Evolutionary conservation across 108 stramenopile species (phyloP), one percentile per base, ranked within the genome.

Genomic region (Discostella pseudostelligera): DNA sequence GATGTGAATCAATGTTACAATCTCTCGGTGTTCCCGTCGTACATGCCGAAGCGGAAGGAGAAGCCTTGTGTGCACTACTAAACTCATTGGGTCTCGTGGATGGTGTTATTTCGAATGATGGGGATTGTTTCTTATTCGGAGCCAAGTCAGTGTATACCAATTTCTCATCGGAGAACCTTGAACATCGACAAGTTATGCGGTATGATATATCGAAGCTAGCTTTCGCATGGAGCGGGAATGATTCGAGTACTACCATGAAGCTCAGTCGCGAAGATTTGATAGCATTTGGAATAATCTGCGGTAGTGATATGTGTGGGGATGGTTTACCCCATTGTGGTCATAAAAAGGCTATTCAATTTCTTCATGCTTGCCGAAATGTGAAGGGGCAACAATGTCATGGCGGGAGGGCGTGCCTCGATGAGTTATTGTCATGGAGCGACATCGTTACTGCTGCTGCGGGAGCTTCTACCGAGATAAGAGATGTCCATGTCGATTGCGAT

Each of bases 51-150:
- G 90, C 92, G 22, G 97, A 98, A 67, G 98, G 96, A 4, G 98
- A 99, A 66, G 97, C 97, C 10, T 74, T 96, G 26, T 98, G 97
- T 68, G 95, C 96, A 40, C 67, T 90, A 32, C 71, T 95, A 29
- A 92, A 92, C 59, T 57, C 67, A 8, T 49, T 54, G 53, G 92
- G 90, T 0, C 55, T 97, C 37, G 96, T 97, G 9, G 96, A 98
- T 62, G 98, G 96, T 12, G 90, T 97, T 20, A 84, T 99, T 19
- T 95, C 96, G 1, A 97, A 97, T 59, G 98, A 99, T 78, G 90
- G 88, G 1, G 98, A 99, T 67, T 89, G 94, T 37, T 87, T 99
- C 12, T 57, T 96, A 11, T 99, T 95, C 66, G 97, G 98, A n/a
- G 96, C 94, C 9, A 75, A 68, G 48, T 67, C 63, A 6, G 64